These are phyloP conservation scores for Noccaea bulbosa DNA, from an alignment of 345 rosid genomes.

Conservation along the genomic window DNA sequence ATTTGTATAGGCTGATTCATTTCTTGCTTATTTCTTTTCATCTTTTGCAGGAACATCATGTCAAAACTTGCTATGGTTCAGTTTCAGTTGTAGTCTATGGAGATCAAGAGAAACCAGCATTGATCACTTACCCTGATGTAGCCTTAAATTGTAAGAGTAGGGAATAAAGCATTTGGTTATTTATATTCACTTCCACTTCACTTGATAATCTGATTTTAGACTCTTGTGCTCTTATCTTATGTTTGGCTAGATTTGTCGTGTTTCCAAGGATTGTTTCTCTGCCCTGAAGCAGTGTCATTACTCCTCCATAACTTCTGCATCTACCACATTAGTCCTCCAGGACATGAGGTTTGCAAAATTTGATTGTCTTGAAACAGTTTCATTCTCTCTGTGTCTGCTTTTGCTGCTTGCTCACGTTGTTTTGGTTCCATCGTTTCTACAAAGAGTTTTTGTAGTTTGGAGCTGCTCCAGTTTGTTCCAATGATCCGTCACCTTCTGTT, in stretches of 20 bases:
- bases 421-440: conserved; percentile 50
- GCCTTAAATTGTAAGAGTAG: conserved; percentile 71
- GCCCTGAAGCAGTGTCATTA: conserved; percentile 89
- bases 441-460: conserved; percentile 96
- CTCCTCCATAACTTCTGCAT: conserved; percentile 94
- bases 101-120: conserved; percentile 81
- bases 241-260: conserved; percentile 78
- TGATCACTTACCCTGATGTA: conserved; percentile 86
- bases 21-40: conserved; percentile 3
- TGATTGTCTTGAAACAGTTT: conserved; percentile 33
- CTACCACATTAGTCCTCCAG: conserved; percentile 95
- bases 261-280: conserved; percentile 90
- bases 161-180: background rate
- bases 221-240: background rate
- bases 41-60: conserved; percentile 65
- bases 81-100: conserved; percentile 76
- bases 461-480: conserved; percentile 70
- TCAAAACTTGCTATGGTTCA: conserved; percentile 75
- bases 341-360: conserved; percentile 83
- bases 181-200: conserved; percentile 11
- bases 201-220: conserved; percentile 15
- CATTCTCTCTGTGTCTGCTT: background rate
- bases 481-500: conserved; percentile 58
- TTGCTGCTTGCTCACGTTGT: conserved; percentile 47
- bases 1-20: background rate